Evolutionary conservation across 371 early-diverging fungal genomes (phyloP).

Genomic region (Mucor plumbeus): DNA sequence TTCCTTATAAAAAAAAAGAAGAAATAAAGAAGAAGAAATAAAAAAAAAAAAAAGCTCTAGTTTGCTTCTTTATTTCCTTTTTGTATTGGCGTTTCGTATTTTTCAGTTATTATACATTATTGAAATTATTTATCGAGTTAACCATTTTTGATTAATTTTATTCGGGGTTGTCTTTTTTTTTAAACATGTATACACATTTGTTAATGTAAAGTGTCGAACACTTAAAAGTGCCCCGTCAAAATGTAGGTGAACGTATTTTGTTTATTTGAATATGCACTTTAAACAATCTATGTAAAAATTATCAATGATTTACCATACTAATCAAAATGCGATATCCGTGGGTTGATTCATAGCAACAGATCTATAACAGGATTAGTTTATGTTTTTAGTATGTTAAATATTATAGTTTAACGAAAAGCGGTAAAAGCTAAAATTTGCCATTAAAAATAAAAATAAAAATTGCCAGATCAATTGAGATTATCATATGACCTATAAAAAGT

Average conservation of each 20-base stretch:
- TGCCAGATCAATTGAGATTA: constrained; percentile 4
- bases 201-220: neutral
- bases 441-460: neutral
- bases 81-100: constrained; percentile 11
- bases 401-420: constrained; percentile 7
- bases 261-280: too few relatives aligned
- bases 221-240: too few relatives aligned
- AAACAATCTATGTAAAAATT: too few relatives aligned
- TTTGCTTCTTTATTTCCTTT: constrained; percentile 3
- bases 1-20: constrained; percentile 5
- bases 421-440: constrained; percentile 1
- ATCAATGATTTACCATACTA: neutral
- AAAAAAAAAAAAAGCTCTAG: neutral
- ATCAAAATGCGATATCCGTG: constrained; percentile 4
- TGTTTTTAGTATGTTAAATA: neutral
- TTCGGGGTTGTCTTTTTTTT: constrained; percentile 17
- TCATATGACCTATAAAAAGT: neutral
- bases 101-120: neutral
- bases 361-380: constrained; percentile 1
- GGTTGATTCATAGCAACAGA: neutral
- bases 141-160: constrained; percentile 16
- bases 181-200: neutral
- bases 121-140: neutral
- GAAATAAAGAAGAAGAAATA: constrained; percentile 6
- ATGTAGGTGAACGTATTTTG: too few relatives aligned